Evolutionary conservation across 306 rosid genomes (phyloP), one percentile per base, ranked within the genome.

Genomic region (Cicer bijugum): DNA sequence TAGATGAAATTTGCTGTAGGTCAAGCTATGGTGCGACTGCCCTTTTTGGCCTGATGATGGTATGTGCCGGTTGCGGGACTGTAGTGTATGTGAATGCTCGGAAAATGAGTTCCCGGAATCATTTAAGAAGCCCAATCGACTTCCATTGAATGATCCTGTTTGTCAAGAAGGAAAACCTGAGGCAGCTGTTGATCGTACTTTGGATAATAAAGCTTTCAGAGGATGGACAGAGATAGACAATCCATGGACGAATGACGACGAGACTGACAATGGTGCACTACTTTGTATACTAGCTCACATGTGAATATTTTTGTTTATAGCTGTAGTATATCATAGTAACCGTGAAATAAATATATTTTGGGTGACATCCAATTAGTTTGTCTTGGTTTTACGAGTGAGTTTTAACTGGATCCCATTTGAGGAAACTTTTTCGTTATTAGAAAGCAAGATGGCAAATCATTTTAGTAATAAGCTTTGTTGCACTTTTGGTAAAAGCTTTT

Each of bases 1-100:
- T 80, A 59, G 46, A 28, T 40, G 64, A 73, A 61, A 66, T 74
- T 28, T 69, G 67, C 50, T 57, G 46, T 43, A 91, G 99, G 97
- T 57, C 14, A 94, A 94, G 80, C 82, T 94, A 45, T 90, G 97
- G 99, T 94, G 99, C 35, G 93, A 94, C 84, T 94, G 99, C 81
- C 99, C 96, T 19, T 94, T 91, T 76, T 94, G 99, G 99, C 99
- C 96, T 20, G 97, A 94, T 39, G 99, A 94, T 81, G 99, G 99
- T 40, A 94, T 94, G 99, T 94, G 99, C 79, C 89, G 88, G 59
- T 80, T 94, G 90, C 87, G 97, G 74, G 99, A 94, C 67, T 94
- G 97, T 78, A 94, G 95, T 86, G 99, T 94, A 42, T 94, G 99
- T 81, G 99, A 94, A 85, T 94, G 99, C 58, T 91, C 97, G 11